These are phyloP conservation scores for Aspergillus melleus DNA, from an alignment of 2,329 filamentous ascomycete genomes.

Conservation along the genomic window DNA sequence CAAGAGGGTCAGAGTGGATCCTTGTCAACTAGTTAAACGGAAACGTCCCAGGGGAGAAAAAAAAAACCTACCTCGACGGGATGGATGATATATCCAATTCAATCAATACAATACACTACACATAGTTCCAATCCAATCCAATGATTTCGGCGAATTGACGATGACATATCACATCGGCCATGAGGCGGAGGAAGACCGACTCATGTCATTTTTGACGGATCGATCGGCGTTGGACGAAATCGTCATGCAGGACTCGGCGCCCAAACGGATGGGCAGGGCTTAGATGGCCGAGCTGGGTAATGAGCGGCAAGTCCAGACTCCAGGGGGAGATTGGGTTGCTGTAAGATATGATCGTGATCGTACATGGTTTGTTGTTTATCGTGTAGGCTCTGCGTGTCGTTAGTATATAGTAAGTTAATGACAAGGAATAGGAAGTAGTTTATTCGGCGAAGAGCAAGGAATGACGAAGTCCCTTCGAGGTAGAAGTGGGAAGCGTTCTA, in stretches of 20 bases:
- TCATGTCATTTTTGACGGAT: conserved; percentile 5
- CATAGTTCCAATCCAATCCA: background rate
- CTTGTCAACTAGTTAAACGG: background rate
- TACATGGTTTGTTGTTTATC: no score
- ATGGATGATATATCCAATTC: background rate
- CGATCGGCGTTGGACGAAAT: background rate
- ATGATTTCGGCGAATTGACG: background rate
- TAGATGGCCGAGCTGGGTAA: background rate
- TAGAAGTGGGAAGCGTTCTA: background rate
- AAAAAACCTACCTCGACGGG: no score
- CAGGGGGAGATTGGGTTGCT: background rate
- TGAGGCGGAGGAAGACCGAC: background rate
- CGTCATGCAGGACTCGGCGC: background rate
- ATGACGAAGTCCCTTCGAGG: background rate
- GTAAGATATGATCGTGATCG: background rate
- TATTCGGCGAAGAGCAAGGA: no score
- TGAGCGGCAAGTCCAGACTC: background rate
- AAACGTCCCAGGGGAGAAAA: background rate
- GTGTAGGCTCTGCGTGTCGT: no score
- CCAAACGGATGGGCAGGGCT: background rate
- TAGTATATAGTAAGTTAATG: no score
- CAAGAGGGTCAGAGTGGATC: background rate
- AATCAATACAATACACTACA: background rate
- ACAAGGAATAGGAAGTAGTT: no score
- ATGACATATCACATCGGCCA: background rate